Conservation (phyloP, 139 green algal species). For the Diplosphaera chodatii region DNA sequence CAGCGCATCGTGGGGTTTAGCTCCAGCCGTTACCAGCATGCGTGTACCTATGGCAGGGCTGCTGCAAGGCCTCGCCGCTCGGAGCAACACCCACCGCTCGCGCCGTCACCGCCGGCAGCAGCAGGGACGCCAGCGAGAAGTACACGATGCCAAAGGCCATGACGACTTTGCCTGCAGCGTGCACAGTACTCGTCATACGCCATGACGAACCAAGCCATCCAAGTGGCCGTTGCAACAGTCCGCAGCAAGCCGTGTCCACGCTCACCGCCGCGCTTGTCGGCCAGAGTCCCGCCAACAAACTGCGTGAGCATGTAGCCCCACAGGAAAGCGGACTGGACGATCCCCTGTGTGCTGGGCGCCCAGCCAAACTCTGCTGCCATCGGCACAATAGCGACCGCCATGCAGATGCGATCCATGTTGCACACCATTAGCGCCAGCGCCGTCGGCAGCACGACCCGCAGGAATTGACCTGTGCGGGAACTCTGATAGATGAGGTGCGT, state of each 20-base stretch:
- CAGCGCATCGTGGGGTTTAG: too few relatives aligned
- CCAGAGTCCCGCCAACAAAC: slow-evolving; percentile 75
- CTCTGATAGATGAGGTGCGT: too few relatives aligned
- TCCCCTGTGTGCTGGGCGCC: slow-evolving; percentile 57
- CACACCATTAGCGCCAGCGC: slow-evolving; percentile 79
- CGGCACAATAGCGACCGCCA: slow-evolving; percentile 90
- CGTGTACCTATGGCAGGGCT: too few relatives aligned
- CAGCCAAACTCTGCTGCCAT: slow-evolving; percentile 84
- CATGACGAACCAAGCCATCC: too few relatives aligned
- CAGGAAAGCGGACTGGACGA: slow-evolving; percentile 89
- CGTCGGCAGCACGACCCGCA: slow-evolving; percentile 51
- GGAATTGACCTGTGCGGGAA: slow-evolving; percentile 9
- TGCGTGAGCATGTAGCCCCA: slow-evolving; percentile 91
- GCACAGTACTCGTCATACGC: too few relatives aligned
- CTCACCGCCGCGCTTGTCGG: slow-evolving; percentile 73
- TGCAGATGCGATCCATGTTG: slow-evolving; percentile 95
- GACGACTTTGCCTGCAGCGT: slow-evolving; percentile 53
- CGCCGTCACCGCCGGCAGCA: slow-evolving; percentile 57
- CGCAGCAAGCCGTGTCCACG: too few relatives aligned
- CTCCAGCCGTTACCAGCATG: too few relatives aligned
- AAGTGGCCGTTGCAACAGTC: too few relatives aligned
- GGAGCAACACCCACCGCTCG: slow-evolving; percentile 8
- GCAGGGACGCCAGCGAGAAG: slow-evolving; percentile 74
- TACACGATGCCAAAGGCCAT: slow-evolving; percentile 71
- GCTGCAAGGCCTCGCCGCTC: too few relatives aligned